A percentile compares a stretch with the other conserved stretches of the same genome.
Evolutionary conservation across 1,284 basidiomycete genomes (phyloP).

Genomic region (Wolfiporia cocos): DNA sequence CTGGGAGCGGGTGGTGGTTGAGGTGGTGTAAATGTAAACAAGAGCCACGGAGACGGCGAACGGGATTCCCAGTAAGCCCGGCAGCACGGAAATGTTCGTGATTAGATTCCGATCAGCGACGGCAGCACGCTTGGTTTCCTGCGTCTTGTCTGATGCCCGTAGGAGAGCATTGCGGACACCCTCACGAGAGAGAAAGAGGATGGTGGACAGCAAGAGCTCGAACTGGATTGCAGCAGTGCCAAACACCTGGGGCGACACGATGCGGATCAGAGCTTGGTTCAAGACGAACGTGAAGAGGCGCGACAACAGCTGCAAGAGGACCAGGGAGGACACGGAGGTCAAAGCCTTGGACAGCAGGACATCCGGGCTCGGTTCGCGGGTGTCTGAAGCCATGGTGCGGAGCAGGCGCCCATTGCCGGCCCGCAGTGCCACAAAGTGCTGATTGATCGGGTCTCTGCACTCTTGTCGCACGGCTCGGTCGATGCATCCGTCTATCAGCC

Average conservation of each 20-base stretch:
- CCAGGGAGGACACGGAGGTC: constrained; percentile 71
- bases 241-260: constrained; percentile 83
- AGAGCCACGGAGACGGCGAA: constrained; percentile 22
- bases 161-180: constrained; percentile 84
- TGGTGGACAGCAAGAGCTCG: constrained; percentile 81
- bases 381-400: no score
- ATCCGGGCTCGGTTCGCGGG: not conserved
- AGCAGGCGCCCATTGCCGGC: no score
- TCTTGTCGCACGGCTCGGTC: no score
- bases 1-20: constrained; percentile 36
- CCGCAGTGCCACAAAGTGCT: no score
- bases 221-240: constrained; percentile 85
- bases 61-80: constrained; percentile 26
- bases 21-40: constrained; percentile 23
- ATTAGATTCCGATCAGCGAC: constrained; percentile 9
- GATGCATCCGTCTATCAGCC: no score
- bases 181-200: constrained; percentile 89
- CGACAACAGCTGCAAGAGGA: constrained; percentile 83
- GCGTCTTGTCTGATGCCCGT: constrained; percentile 22
- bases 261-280: constrained; percentile 83
- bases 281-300: constrained; percentile 82
- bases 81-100: constrained; percentile 27
- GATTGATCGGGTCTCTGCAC: no score
- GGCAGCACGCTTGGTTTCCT: not conserved
- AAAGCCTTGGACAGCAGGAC: constrained; percentile 27